Evolutionary conservation across 768 basidiomycete genomes (phyloP).

Genomic region (Kwoniella heveanensis): DNA sequence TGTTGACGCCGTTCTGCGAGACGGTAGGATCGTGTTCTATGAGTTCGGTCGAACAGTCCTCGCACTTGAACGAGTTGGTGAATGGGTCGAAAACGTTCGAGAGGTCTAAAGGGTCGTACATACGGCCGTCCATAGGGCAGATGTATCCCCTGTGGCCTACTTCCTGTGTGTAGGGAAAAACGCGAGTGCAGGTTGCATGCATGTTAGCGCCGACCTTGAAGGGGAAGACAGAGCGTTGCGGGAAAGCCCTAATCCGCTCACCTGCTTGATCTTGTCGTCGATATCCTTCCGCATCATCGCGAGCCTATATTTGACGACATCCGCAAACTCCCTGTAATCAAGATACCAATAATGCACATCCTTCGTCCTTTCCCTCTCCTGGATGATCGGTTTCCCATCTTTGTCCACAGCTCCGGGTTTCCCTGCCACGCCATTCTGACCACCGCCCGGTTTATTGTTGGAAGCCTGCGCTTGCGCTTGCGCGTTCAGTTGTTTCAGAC

Average conservation of each 20-base stretch:
- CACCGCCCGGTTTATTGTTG: background rate
- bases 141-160: conserved; percentile 97
- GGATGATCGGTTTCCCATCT: conserved; percentile 13
- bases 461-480: conserved; percentile 7
- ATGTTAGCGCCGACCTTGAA: no score
- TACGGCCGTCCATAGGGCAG: conserved; percentile 81
- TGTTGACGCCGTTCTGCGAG: conserved; percentile 67
- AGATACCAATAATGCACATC: conserved; percentile 95
- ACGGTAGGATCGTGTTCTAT: conserved; percentile 78
- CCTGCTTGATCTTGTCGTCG: conserved; percentile 85
- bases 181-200: no score
- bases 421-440: background rate
- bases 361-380: conserved; percentile 63
- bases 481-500: conserved; percentile 16
- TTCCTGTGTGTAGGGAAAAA: conserved; percentile 63
- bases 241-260: no score
- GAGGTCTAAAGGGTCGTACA: conserved; percentile 82
- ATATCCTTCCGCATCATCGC: conserved; percentile 88
- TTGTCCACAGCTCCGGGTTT: conserved; percentile 24
- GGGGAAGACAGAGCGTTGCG: no score
- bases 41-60: conserved; percentile 79
- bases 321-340: conserved; percentile 91
- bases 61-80: conserved; percentile 73
- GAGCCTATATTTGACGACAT: conserved; percentile 96
- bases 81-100: conserved; percentile 76